Conservation (phyloP, 2,329 filamentous ascomycete species). For the Exophiala aquamarina region DNA sequence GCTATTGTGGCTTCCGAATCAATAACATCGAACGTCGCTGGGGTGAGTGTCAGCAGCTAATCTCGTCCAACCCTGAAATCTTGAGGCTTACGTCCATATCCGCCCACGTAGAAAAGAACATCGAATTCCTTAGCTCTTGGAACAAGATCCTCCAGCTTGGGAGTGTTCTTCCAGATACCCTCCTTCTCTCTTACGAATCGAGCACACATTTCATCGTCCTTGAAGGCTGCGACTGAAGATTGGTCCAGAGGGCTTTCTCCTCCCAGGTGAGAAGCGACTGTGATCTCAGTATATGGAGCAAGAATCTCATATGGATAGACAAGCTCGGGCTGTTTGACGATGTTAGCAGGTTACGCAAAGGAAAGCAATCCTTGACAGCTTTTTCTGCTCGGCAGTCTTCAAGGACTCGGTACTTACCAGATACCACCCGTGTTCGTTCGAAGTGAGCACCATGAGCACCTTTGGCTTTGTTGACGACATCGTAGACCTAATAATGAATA, state of each 20-base stretch:
- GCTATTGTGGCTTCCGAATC: conserved; percentile 43
- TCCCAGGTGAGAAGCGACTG: conserved; percentile 7
- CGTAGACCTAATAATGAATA: too few relatives aligned
- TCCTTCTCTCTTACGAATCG: conserved; percentile 58
- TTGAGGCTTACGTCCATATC: conserved; percentile 41
- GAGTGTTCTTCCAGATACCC: conserved; percentile 63
- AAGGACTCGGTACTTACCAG: too few relatives aligned
- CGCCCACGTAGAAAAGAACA: conserved; percentile 62
- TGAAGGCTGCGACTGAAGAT: conserved; percentile 55
- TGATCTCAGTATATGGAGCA: conserved; percentile 3
- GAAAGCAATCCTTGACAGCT: not conserved
- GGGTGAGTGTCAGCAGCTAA: not conserved
- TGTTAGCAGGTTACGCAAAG: too few relatives aligned
- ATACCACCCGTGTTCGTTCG: too few relatives aligned
- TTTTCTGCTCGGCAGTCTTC: too few relatives aligned
- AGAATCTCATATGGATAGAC: conserved; percentile 8
- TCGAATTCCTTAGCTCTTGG: conserved; percentile 62
- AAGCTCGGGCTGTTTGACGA: conserved; percentile 8
- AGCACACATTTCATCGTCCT: conserved; percentile 51
- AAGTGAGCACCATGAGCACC: too few relatives aligned
- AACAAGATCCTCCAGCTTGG: conserved; percentile 56
- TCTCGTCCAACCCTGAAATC: not conserved
- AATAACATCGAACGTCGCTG: conserved; percentile 52
- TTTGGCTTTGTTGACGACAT: too few relatives aligned
- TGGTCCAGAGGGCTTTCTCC: conserved; percentile 49